Evolutionary conservation across 768 basidiomycete species (phyloP), one percentile per base, ranked within the genome.

Genomic region (Kwoniella heveanensis): DNA sequence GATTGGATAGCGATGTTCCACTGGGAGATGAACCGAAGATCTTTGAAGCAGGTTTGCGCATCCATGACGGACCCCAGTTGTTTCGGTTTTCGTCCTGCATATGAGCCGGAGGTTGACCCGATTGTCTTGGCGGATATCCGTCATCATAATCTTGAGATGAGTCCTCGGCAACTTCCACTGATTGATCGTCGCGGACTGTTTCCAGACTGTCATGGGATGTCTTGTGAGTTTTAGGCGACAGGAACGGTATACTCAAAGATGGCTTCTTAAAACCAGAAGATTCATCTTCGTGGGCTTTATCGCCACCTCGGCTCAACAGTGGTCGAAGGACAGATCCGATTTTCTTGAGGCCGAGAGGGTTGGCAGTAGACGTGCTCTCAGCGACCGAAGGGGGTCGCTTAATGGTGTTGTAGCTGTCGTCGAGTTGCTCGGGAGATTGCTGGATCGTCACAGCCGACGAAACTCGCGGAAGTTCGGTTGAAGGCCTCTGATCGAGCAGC

Each of bases 401-500:
- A 52, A 51, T 68, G 21, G 64, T 68, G 13, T 65, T 64, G 26
- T 62, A 57, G 26, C 59, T 64, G 25, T 53, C 57, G 7, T 57
- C 60, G 6, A 65, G 44, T 26, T 60, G 1, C 26, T 64, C 62
- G 22, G 60, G 25, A 47, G 54, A 46, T 9, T 32, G 56, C n/a
- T 47, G 56, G 17, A 70, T 29, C 37, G 60, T 60, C 17, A 57
- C 25, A n/a, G 62, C 58, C 8, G 69, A 71, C 12, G 37, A 49
- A n/a, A 70, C 57, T 12, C 68, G 54, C 6, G 74, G 72, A n/a
- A 74, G 37, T 30, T 57, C 75, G 57, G 62, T 66, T 69, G 30
- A 81, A 79, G 59, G 69, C 26, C 76, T 68, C 37, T 27, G 53
- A 24, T 88, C 86, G 32, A 96, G 86, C 12, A 86, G 87, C 65